Conservation (phyloP, 768 basidiomycete species). For the Brasilioporus rufonigricans region DNA sequence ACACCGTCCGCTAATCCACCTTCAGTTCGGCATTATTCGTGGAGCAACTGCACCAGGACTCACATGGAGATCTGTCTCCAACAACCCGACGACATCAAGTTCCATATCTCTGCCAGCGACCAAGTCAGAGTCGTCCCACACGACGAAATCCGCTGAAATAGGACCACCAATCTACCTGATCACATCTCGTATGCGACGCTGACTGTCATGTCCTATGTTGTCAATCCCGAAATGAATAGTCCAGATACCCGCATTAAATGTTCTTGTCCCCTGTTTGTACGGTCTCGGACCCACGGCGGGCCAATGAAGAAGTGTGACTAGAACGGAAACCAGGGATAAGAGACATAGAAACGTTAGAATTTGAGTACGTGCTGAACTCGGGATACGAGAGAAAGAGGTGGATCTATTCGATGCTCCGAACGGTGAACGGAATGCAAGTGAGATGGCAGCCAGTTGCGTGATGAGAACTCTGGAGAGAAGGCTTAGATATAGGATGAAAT, state of each 20-base stretch:
- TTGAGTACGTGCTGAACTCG: slow-evolving; percentile 25
- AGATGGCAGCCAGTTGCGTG: slow-evolving; percentile 51
- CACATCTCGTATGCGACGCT: slow-evolving; percentile 36
- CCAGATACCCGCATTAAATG: slow-evolving; percentile 87
- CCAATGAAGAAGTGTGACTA: slow-evolving; percentile 53
- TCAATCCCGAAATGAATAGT: slow-evolving; percentile 84
- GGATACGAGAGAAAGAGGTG: slow-evolving; percentile 7
- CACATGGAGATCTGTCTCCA: slow-evolving; percentile 87
- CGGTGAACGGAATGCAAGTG: slow-evolving; percentile 46
- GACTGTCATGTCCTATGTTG: slow-evolving; percentile 34
- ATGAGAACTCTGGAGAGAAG: slow-evolving; percentile 45
- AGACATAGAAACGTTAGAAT: slow-evolving; percentile 36
- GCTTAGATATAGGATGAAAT: not conserved
- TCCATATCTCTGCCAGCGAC: slow-evolving; percentile 61
- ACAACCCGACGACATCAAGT: slow-evolving; percentile 78
- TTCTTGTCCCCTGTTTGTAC: slow-evolving; percentile 59
- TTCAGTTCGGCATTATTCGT: not conserved
- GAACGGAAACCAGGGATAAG: slow-evolving; percentile 46
- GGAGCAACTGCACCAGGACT: slow-evolving; percentile 24
- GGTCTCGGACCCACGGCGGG: slow-evolving; percentile 51
- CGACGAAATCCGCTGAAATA: not conserved
- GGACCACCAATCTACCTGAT: slow-evolving; percentile 54
- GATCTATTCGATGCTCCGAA: slow-evolving; percentile 1
- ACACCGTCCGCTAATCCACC: slow-evolving; percentile 55
- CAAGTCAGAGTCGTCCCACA: not conserved